phyloP scores from a whole-genome alignment of 1,139 yeast genomes.

The Geotrichum carabidarum region DNA sequence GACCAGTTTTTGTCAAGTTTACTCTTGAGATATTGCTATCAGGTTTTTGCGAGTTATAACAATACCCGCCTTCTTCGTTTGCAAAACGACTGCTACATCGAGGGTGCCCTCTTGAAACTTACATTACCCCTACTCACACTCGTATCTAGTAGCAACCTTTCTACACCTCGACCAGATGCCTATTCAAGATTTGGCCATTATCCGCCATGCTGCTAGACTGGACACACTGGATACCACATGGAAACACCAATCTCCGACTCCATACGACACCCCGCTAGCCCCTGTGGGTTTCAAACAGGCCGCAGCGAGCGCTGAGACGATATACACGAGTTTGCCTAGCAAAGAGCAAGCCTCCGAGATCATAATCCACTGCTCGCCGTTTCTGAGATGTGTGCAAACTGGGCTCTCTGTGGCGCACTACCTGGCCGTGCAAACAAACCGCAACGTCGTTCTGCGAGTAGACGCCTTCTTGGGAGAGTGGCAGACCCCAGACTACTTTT shows the following conservation, averaged over 20 bases:
- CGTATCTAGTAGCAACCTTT: too few relatives aligned
- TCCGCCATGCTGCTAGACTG: slow-evolving; percentile 37
- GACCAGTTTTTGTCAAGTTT: too few relatives aligned
- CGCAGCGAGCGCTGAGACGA: slow-evolving; percentile 20
- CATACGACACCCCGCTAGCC: slow-evolving; percentile 39
- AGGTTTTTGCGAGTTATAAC: too few relatives aligned
- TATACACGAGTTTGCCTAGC: slow-evolving; percentile 5
- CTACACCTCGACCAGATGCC: slow-evolving; percentile 2
- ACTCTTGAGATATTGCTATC: too few relatives aligned
- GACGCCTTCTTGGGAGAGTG: slow-evolving; percentile 41
- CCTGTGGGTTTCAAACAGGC: slow-evolving; percentile 34
- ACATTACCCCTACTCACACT: too few relatives aligned
- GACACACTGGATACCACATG: slow-evolving; percentile 35
- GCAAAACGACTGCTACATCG: too few relatives aligned
- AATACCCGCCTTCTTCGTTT: too few relatives aligned
- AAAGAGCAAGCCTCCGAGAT: slow-evolving; percentile 17
- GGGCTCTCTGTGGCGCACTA: slow-evolving; percentile 32
- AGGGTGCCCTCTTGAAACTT: too few relatives aligned
- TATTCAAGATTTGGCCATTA: slow-evolving; percentile 29
- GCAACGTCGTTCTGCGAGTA: slow-evolving; percentile 27
- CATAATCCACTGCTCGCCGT: slow-evolving; percentile 38
- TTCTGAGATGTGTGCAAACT: slow-evolving; percentile 40
- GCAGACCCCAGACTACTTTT: slow-evolving; percentile 40
- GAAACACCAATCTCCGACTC: slow-evolving; percentile 34
- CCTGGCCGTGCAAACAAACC: slow-evolving; percentile 7